phyloP scores from a whole-genome alignment of 2,329 filamentous ascomycete species.

The Verticillium isaacii region DNA sequence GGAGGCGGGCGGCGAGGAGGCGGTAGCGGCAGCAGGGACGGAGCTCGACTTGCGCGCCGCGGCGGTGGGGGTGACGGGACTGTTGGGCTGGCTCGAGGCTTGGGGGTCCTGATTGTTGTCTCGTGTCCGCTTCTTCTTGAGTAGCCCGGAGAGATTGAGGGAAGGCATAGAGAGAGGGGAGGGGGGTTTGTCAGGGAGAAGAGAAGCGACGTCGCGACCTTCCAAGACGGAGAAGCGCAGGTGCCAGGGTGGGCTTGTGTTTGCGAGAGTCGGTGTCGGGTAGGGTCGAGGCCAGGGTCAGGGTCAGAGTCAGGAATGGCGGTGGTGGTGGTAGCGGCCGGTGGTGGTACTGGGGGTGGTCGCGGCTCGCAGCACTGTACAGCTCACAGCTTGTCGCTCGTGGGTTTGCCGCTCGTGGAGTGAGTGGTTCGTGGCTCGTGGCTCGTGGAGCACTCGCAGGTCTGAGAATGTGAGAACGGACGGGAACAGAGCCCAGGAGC shows the following conservation, averaged over 20 bases:
- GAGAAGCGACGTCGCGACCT: background rate
- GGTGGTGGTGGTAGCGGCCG: background rate
- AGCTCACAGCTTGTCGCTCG: background rate
- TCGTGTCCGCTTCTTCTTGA: slow-evolving; percentile 99
- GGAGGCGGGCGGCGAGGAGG: slow-evolving; percentile 7
- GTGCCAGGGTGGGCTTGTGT: background rate
- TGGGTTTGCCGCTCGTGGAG: background rate
- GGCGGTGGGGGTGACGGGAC: slow-evolving; percentile 56
- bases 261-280: background rate
- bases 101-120: slow-evolving; percentile 72
- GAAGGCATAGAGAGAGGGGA: slow-evolving; percentile 67
- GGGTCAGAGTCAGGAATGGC: background rate
- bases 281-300: background rate
- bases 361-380: background rate
- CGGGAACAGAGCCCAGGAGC: background rate
- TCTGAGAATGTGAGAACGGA: background rate
- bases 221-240: background rate
- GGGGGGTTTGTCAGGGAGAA: slow-evolving; percentile 20
- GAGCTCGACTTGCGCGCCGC: slow-evolving; percentile 17
- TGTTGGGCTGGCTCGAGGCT: slow-evolving; percentile 57
- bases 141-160: slow-evolving; percentile 63
- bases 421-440: background rate
- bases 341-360: background rate
- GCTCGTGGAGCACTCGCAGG: background rate
- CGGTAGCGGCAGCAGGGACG: slow-evolving; percentile 4